Evolutionary conservation across 2,329 filamentous ascomycete genomes (phyloP), one percentile per base, ranked within the genome.

Genomic region (Apiospora aurea): DNA sequence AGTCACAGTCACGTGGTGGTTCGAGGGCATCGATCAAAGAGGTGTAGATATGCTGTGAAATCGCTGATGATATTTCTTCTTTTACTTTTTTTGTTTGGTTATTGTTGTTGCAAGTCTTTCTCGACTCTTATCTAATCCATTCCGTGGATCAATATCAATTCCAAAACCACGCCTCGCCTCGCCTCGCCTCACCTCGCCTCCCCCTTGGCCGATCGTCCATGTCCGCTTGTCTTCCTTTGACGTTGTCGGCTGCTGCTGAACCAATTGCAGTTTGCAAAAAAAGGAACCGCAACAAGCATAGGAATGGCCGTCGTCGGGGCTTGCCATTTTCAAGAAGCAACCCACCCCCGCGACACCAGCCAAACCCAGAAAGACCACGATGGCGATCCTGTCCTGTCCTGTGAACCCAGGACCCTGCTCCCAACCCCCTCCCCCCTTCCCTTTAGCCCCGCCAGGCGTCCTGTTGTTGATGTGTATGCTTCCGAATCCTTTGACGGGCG

Each of bases 1-100:
- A 53, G 3, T 43, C 41, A 43, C 41, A 43, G 41, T 57, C 53
- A 61, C 34, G 24, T 10, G 34, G 34, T 11, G n/a, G n/a, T 14
- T 21, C 7, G 8, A 51, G 29, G 21, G 29, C 18, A 61, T 11
- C 5, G 29, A 18, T 34, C 5, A 38, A 18, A 34, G 14, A 57
- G 51, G 24, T 16, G 38, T 16, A n/a, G 57, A n/a, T 38, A 64
- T 41, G 21, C 21, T 64, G 53, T 41, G 57, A 64, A 61, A 64
- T 64, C 57, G 67, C 67, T 69, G 67, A 34, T 69, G 44, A 49
- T 49, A 46, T 69, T 69, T 38, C 43, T 47, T 7, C 64, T 49
- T 69, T 49, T 49, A 46, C 67, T 49, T 69, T 69, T 69, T 69
- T 49, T 47, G 38, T 26, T 49, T 67, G 41, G 18, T 47, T n/a